phyloP scores from a whole-genome alignment of 1,284 basidiomycete species.

The Erythrobasidium hasegawianum region DNA sequence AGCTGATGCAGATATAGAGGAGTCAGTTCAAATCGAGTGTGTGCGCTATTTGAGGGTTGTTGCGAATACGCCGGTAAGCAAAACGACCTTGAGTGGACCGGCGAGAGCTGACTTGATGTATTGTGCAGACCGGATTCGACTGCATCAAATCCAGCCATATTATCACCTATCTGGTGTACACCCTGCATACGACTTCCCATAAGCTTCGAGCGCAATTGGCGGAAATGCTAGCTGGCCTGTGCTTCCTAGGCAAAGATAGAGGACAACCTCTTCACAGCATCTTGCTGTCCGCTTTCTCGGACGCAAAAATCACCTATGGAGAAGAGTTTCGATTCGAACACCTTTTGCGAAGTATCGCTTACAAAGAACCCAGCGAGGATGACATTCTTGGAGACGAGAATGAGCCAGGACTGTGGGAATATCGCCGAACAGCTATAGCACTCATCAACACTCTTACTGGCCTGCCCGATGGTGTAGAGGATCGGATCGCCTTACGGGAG shows the following conservation, averaged over 20 bases:
- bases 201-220: constrained; percentile 69
- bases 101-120: constrained; percentile 14
- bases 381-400: constrained; percentile 54
- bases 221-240: constrained; percentile 78
- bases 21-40: constrained; percentile 64
- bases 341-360: constrained; percentile 63
- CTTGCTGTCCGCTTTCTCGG: constrained; percentile 72
- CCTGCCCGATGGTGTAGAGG: constrained; percentile 70
- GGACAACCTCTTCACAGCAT: constrained; percentile 59
- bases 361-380: constrained; percentile 50
- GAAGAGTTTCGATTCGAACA: constrained; percentile 77
- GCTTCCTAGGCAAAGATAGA: constrained; percentile 65
- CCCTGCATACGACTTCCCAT: constrained; percentile 60
- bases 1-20: constrained; percentile 64
- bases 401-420: constrained; percentile 74
- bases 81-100: not conserved
- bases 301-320: constrained; percentile 66
- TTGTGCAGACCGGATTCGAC: constrained; percentile 71
- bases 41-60: constrained; percentile 76
- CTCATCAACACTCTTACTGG: constrained; percentile 76
- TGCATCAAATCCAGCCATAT: constrained; percentile 62
- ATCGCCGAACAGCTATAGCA: constrained; percentile 68
- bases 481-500: constrained; percentile 70
- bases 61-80: constrained; percentile 75
- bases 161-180: constrained; percentile 69